phyloP scores from a whole-genome alignment of 768 basidiomycete genomes.

The Pleurotus tuber-regium region DNA sequence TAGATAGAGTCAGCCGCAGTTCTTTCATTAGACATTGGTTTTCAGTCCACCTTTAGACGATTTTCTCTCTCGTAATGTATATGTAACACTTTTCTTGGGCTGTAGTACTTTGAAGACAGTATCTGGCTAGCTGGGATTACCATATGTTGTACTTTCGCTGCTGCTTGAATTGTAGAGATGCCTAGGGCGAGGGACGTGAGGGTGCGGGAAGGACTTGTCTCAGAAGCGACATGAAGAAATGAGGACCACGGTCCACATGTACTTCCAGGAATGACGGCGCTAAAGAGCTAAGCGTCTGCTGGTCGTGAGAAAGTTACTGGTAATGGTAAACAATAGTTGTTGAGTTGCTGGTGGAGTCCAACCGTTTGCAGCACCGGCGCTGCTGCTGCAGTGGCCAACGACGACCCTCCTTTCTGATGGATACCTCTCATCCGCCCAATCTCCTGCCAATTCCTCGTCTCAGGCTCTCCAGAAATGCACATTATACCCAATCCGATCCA shows the following conservation, averaged over 20 bases:
- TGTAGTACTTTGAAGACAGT: not conserved
- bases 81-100: not conserved
- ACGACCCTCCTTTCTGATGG: not conserved
- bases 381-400: not conserved
- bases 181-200: too few species aligned
- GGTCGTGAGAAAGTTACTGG: too few species aligned
- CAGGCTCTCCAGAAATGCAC: slow-evolving; percentile 12
- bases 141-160: not conserved
- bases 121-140: not conserved
- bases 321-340: not conserved
- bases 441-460: slow-evolving; percentile 15
- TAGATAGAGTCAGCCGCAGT: not conserved
- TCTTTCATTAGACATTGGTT: not conserved
- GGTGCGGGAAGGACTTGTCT: too few species aligned
- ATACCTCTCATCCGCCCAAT: not conserved
- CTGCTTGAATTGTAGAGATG: too few species aligned
- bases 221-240: too few species aligned
- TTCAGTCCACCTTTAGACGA: not conserved
- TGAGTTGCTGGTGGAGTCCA: too few species aligned
- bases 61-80: not conserved
- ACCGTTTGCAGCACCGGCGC: not conserved
- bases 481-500: slow-evolving; percentile 11
- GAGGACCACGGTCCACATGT: too few species aligned
- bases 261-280: too few species aligned
- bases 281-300: too few species aligned